These are phyloP conservation scores for Cladophialophora yegresii DNA, from an alignment of 2,329 filamentous ascomycete species.

Conservation along the genomic window DNA sequence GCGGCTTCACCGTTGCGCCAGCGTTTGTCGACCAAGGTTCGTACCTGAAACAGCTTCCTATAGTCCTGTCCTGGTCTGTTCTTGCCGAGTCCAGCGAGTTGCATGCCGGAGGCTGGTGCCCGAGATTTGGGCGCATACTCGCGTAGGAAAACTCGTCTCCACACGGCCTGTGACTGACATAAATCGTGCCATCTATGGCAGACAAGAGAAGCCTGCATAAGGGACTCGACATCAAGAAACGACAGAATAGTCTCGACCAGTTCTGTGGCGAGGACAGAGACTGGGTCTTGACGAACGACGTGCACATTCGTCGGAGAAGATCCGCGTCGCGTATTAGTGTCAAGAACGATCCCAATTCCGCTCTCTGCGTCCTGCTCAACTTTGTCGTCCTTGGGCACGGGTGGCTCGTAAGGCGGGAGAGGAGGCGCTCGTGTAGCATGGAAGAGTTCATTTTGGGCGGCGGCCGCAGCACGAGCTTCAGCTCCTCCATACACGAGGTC, in stretches of 20 bases:
- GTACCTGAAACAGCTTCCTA: slow-evolving; percentile 79
- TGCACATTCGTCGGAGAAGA: slow-evolving; percentile 42
- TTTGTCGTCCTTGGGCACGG: slow-evolving; percentile 33
- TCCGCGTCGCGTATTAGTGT: slow-evolving; percentile 44
- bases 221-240: slow-evolving; percentile 59
- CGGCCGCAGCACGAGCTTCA: slow-evolving; percentile 51
- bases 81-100: slow-evolving; percentile 55
- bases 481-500: slow-evolving; percentile 47
- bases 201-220: slow-evolving; percentile 59
- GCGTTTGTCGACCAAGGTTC: slow-evolving; percentile 71
- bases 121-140: slow-evolving; percentile 49
- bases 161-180: slow-evolving; percentile 60
- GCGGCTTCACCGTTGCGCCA: slow-evolving; percentile 80
- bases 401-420: slow-evolving; percentile 37
- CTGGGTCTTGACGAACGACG: slow-evolving; percentile 54
- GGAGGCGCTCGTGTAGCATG: slow-evolving; percentile 36
- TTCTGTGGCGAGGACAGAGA: slow-evolving; percentile 59
- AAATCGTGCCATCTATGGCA: slow-evolving; percentile 59
- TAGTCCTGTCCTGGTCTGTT: slow-evolving; percentile 69
- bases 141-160: slow-evolving; percentile 62
- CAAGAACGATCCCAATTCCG: slow-evolving; percentile 49
- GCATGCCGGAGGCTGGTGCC: slow-evolving; percentile 8
- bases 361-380: slow-evolving; percentile 50
- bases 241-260: slow-evolving; percentile 61
- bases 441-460: slow-evolving; percentile 51